Evolutionary conservation across 1,284 basidiomycete species (phyloP).

Genomic region (Inonotus hispidus): DNA sequence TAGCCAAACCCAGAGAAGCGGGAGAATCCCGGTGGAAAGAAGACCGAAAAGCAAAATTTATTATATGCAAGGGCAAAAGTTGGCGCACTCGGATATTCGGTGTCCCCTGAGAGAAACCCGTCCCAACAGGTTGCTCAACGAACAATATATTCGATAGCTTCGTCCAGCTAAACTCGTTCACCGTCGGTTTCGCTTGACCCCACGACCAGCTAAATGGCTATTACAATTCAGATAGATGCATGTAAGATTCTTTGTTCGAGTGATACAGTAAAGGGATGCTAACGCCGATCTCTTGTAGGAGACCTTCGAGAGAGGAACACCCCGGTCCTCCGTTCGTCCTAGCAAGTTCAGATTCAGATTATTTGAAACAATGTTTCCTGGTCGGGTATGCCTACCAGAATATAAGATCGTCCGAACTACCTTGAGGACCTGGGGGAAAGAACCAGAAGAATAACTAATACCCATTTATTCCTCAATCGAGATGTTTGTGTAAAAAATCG

Average conservation of each 20-base stretch:
- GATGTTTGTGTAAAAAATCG: neutral
- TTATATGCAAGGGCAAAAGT: too few species aligned
- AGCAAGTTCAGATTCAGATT: neutral
- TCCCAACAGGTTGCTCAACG: constrained; percentile 82
- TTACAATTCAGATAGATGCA: constrained; percentile 12
- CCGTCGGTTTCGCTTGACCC: constrained; percentile 59
- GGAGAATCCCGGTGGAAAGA: too few species aligned
- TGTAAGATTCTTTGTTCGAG: neutral
- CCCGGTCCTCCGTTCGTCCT: constrained; percentile 48
- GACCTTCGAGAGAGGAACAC: constrained; percentile 74
- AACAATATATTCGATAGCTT: constrained; percentile 76
- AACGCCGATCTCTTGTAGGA: constrained; percentile 80
- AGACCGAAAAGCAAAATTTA: too few species aligned
- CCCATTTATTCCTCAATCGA: neutral
- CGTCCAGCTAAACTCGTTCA: constrained; percentile 75
- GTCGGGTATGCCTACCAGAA: constrained; percentile 47
- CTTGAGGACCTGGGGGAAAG: constrained; percentile 71
- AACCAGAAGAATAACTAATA: constrained; percentile 81
- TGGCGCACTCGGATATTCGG: constrained; percentile 54
- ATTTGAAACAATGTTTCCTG: neutral
- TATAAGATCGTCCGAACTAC: constrained; percentile 65
- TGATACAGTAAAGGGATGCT: constrained; percentile 22
- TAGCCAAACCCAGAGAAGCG: neutral
- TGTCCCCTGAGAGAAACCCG: constrained; percentile 72
- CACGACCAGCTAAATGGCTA: constrained; percentile 65